A percentile compares a stretch with the other conserved stretches of the same genome.
These are phyloP conservation scores for Vigna nakashimae DNA, from an alignment of 306 rosid genomes.

Conservation along the genomic window DNA sequence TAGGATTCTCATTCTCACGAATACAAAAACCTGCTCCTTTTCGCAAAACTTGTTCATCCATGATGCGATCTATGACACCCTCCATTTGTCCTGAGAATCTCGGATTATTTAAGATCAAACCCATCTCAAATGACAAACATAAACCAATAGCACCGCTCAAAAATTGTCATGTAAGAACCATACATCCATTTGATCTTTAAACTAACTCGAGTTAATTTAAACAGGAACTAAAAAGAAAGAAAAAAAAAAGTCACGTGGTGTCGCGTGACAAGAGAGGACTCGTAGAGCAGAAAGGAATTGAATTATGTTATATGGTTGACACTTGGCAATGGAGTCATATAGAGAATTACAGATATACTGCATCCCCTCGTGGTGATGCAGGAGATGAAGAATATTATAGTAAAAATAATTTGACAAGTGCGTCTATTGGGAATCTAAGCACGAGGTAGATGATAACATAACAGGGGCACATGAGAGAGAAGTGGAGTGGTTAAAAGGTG, in stretches of 20 bases:
- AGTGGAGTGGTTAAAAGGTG: constrained; percentile 41
- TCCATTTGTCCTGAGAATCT: constrained; percentile 55
- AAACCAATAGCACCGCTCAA: constrained; percentile 8
- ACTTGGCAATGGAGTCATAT: constrained; percentile 13
- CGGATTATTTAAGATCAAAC: constrained; percentile 35
- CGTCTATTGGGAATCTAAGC: constrained; percentile 65
- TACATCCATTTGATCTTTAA: constrained; percentile 9
- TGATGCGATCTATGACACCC: constrained; percentile 58
- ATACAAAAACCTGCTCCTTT: constrained; percentile 46
- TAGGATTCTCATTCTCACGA: constrained; percentile 38
- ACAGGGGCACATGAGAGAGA: constrained; percentile 48
- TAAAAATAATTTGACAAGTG: constrained; percentile 48
- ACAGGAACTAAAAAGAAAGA: not conserved
- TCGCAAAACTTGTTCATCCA: constrained; percentile 14
- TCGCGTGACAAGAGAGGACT: constrained; percentile 50
- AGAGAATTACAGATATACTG: constrained; percentile 44
- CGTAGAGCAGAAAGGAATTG: constrained; percentile 41
- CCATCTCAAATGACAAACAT: not conserved
- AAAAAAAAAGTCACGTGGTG: constrained; percentile 60
- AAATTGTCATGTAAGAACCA: constrained; percentile 26
- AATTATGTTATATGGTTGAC: constrained; percentile 35
- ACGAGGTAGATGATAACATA: constrained; percentile 58
- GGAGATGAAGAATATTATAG: constrained; percentile 45
- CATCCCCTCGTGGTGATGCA: constrained; percentile 60
- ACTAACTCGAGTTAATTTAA: constrained; percentile 25